Evolutionary conservation across 2,329 filamentous ascomycete species (phyloP).

Genomic region (Sarocladium oryzae): DNA sequence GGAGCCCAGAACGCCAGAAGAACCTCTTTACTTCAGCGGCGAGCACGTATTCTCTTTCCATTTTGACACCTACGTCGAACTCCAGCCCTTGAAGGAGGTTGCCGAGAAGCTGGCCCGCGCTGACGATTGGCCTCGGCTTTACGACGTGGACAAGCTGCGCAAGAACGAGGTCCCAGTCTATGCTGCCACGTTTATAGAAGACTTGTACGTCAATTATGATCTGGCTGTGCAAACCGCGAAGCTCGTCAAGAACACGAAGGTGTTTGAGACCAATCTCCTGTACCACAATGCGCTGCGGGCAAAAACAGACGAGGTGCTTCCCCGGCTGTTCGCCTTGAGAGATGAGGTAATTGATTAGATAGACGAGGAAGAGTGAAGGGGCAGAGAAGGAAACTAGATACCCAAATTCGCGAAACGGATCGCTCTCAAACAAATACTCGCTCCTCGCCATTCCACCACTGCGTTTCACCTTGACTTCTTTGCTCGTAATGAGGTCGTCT

Average conservation of each 20-base stretch:
- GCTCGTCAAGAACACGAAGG: conserved; percentile 69
- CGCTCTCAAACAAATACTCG: too few species aligned
- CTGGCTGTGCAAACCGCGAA: conserved; percentile 67
- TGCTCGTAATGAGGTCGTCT: too few species aligned
- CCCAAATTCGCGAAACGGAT: neutral
- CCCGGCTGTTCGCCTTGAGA: conserved; percentile 67
- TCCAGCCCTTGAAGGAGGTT: conserved; percentile 59
- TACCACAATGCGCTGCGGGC: conserved; percentile 78
- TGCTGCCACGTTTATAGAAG: conserved; percentile 74
- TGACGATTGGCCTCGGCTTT: conserved; percentile 67
- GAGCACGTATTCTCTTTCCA: conserved; percentile 90
- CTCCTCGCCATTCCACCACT: too few species aligned
- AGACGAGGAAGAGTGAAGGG: neutral
- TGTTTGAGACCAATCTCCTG: conserved; percentile 78
- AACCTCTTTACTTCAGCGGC: conserved; percentile 72
- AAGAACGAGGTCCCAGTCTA: conserved; percentile 81
- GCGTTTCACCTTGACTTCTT: too few species aligned
- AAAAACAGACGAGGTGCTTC: conserved; percentile 69
- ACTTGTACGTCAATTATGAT: conserved; percentile 86
- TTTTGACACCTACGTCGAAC: conserved; percentile 74
- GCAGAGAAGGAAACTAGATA: neutral
- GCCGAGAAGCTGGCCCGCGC: conserved; percentile 65
- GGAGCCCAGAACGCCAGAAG: conserved; percentile 22
- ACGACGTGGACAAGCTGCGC: conserved; percentile 65
- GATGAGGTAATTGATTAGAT: conserved; percentile 56